Evolutionary conservation across 2,329 filamentous ascomycete species (phyloP).

Genomic region (Cercospora zeina): DNA sequence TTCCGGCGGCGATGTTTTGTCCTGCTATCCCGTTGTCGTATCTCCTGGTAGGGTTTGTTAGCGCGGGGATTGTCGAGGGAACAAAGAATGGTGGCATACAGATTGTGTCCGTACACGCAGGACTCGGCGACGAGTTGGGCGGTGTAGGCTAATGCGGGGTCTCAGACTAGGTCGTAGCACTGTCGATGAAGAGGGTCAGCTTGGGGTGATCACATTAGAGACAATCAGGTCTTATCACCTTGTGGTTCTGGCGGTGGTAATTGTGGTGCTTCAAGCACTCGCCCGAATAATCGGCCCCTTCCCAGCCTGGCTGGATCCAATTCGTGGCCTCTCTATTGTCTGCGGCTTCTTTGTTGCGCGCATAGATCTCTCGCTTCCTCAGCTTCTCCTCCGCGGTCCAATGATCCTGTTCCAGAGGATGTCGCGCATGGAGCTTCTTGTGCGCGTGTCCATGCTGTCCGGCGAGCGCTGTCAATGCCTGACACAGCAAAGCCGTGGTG

Average conservation of each 20-base stretch:
- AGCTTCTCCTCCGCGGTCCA: not conserved
- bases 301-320: slow-evolving; percentile 12
- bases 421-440: not conserved
- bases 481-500: slow-evolving; percentile 18
- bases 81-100: slow-evolving; percentile 54
- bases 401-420: slow-evolving; percentile 11
- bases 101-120: slow-evolving; percentile 74
- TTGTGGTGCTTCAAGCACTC: slow-evolving; percentile 74
- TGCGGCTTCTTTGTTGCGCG: slow-evolving; percentile 10
- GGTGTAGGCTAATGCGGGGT: slow-evolving; percentile 61
- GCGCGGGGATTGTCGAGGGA: slow-evolving; percentile 30
- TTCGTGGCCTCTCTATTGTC: not conserved
- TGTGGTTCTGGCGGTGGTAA: slow-evolving; percentile 75
- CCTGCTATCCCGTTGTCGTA: slow-evolving; percentile 48
- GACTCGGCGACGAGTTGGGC: slow-evolving; percentile 63
- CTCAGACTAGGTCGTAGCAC: slow-evolving; percentile 59
- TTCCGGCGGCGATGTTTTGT: slow-evolving; percentile 83
- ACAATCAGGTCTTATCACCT: not conserved
- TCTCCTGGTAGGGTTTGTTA: slow-evolving; percentile 54
- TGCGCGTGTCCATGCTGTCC: not conserved
- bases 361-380: slow-evolving; percentile 8
- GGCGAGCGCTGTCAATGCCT: slow-evolving; percentile 3
- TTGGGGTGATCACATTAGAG: not conserved
- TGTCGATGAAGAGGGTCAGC: slow-evolving; percentile 56
- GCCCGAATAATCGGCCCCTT: slow-evolving; percentile 35